These are phyloP conservation scores for Aspergillus sp. DNA, from an alignment of 2,329 filamentous ascomycete species.

Conservation along the genomic window DNA sequence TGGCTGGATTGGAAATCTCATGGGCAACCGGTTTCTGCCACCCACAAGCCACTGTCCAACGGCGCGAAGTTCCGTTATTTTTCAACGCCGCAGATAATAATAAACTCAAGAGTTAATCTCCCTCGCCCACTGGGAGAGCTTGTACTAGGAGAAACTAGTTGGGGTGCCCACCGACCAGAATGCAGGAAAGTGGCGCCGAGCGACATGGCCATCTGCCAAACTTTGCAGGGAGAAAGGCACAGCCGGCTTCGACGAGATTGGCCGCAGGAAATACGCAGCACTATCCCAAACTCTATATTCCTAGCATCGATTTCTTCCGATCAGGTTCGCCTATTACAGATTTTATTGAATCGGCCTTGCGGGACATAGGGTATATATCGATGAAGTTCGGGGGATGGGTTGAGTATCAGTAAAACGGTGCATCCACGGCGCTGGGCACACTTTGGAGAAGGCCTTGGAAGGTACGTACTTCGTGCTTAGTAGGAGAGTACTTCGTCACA, in stretches of 20 bases:
- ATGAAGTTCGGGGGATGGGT: conserved; percentile 14
- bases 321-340: conserved; percentile 4
- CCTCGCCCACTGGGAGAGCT: conserved; percentile 2
- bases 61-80: neutral
- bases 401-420: neutral
- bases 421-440: neutral
- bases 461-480: neutral
- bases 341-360: neutral
- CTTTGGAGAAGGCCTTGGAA: neutral
- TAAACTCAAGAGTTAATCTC: conserved; percentile 3
- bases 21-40: conserved; percentile 6
- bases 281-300: conserved; percentile 3
- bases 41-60: conserved; percentile 1
- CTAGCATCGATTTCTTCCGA: neutral
- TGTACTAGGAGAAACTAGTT: conserved; percentile 1
- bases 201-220: conserved; percentile 14
- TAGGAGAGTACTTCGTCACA: neutral
- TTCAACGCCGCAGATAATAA: conserved; percentile 11
- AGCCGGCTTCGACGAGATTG: conserved; percentile 4
- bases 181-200: conserved; percentile 15
- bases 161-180: neutral
- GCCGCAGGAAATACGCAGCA: neutral
- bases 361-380: neutral
- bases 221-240: conserved; percentile 3
- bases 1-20: neutral